Percentiles rank a stretch among this genome's conserved stretches.
Conservation (phyloP, 2,329 filamentous ascomycete genomes). For the Penicillium sp. region DNA sequence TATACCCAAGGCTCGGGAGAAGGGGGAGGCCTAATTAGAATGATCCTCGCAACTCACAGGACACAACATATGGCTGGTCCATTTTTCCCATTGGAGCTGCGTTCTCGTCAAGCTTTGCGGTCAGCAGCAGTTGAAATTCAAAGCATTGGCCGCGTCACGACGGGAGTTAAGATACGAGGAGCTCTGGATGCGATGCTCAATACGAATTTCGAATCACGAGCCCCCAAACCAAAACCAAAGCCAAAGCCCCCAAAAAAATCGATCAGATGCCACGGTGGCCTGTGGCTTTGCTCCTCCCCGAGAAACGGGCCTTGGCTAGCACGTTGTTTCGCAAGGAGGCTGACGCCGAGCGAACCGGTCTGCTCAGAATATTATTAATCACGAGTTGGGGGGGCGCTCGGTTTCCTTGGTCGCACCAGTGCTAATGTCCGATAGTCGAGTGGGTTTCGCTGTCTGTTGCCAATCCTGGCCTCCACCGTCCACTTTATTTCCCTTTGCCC, state of each 20-base stretch:
- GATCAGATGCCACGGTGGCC: conserved; percentile 22
- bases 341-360: conserved; percentile 19
- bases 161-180: conserved; percentile 20
- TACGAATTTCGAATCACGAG: conserved; percentile 24
- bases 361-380: conserved; percentile 9
- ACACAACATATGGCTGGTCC: neutral
- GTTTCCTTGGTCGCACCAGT: conserved; percentile 16
- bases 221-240: neutral
- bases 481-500: neutral
- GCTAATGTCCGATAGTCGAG: conserved; percentile 19
- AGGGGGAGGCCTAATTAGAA: conserved; percentile 2
- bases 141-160: conserved; percentile 23
- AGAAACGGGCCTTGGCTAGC: conserved; percentile 6
- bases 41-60: conserved; percentile 1
- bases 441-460: conserved; percentile 8
- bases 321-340: conserved; percentile 13
- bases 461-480: neutral
- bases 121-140: conserved; percentile 20
- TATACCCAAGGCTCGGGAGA: neutral
- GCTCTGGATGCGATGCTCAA: neutral
- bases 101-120: conserved; percentile 22
- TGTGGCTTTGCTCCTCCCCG: conserved; percentile 4
- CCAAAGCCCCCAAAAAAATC: no score
- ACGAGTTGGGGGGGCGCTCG: conserved; percentile 3
- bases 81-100: conserved; percentile 2